These are phyloP conservation scores for Glycyrrhiza uralensis DNA, from an alignment of 306 rosid genomes.

Conservation along the genomic window DNA sequence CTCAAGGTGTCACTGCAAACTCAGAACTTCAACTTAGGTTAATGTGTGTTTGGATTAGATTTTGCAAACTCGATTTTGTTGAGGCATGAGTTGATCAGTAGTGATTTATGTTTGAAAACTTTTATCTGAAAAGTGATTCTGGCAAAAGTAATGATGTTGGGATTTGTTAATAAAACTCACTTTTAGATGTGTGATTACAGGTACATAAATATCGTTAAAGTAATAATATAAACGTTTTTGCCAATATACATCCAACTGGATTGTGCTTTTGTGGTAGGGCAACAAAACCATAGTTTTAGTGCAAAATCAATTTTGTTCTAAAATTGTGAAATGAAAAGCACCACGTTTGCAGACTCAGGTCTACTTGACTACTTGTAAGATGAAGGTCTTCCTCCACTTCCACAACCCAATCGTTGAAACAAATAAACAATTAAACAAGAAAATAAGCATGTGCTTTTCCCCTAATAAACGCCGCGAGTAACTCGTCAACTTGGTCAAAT, in stretches of 20 bases:
- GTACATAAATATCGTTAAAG: neutral
- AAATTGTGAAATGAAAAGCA: neutral
- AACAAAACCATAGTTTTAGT: neutral
- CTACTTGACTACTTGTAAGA: neutral
- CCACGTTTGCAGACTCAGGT: neutral
- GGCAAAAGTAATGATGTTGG: neutral
- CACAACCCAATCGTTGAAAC: constrained; percentile 8
- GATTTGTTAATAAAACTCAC: neutral
- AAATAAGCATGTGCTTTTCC: constrained; percentile 38
- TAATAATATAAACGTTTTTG: too few relatives aligned
- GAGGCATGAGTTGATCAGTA: too few relatives aligned
- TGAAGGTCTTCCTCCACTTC: neutral
- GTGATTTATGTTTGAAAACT: neutral
- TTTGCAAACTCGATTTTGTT: too few relatives aligned
- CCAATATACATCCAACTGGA: neutral
- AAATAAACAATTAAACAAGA: constrained; percentile 27
- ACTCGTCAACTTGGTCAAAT: constrained; percentile 3
- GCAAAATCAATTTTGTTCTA: neutral
- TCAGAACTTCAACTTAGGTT: too few relatives aligned
- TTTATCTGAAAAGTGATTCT: neutral
- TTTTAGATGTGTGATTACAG: neutral
- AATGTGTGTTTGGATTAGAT: too few relatives aligned
- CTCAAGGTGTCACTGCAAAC: neutral
- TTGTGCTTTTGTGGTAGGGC: neutral
- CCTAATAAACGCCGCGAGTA: constrained; percentile 31